Percentiles rank a stretch among this genome's conserved stretches.
phyloP scores from a whole-genome alignment of 495 filamentous ascomycete species.

The Penicillium steckii region DNA sequence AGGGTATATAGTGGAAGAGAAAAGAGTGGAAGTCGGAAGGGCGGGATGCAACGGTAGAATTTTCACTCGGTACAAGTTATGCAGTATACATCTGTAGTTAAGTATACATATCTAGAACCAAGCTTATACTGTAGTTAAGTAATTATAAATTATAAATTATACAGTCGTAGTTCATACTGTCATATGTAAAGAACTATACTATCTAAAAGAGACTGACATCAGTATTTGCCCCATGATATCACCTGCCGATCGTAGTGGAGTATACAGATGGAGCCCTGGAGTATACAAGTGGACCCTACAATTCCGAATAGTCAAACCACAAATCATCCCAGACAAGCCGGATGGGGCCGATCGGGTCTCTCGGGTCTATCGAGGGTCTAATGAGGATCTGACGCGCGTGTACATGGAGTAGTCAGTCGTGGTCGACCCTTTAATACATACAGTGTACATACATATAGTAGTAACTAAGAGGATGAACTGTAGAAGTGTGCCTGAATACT shows the following conservation, averaged over 20 bases:
- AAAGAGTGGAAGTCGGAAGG: slow-evolving; percentile 1
- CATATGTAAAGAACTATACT: too few species aligned
- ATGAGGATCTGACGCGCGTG: neutral
- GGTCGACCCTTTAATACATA: neutral
- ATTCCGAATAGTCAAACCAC: neutral
- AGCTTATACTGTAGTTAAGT: too few species aligned
- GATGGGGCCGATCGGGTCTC: neutral
- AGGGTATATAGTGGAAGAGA: too few species aligned
- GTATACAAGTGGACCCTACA: neutral
- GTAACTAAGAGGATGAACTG: too few species aligned
- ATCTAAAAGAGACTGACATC: neutral
- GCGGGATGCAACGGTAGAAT: slow-evolving; percentile 10
- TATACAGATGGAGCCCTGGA: neutral
- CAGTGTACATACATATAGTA: too few species aligned
- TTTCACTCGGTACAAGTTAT: too few species aligned
- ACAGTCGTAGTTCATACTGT: too few species aligned
- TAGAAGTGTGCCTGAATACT: neutral
- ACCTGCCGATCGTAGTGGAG: neutral
- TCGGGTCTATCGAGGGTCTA: neutral
- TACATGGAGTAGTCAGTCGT: neutral
- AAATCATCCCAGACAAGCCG: too few species aligned
- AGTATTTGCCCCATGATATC: neutral
- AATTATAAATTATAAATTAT: too few species aligned
- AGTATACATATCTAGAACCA: too few species aligned
- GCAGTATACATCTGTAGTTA: too few species aligned